Conservation (phyloP, 441 rosid species). For the Macaranga tanarius region DNA sequence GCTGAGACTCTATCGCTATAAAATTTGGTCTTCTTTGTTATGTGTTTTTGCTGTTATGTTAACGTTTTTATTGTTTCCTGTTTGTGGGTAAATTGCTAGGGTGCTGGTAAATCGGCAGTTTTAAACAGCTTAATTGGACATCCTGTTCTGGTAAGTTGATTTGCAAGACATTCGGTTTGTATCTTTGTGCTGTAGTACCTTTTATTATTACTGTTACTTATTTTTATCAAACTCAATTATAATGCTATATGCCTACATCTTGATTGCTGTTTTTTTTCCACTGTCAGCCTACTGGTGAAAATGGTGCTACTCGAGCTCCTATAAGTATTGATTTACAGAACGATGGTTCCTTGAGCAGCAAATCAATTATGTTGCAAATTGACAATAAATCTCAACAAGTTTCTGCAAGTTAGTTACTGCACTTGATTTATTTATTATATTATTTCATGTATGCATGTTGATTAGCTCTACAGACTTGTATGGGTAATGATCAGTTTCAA, state of each 20-base stretch:
- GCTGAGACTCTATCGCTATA: too few relatives aligned
- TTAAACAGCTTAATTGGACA: constrained; percentile 87
- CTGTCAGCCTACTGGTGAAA: constrained; percentile 87
- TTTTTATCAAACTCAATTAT: constrained; percentile 7
- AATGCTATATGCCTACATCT: background rate
- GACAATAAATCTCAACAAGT: constrained; percentile 85
- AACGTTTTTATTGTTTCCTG: background rate
- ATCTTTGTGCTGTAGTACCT: constrained; percentile 6
- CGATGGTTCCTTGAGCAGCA: constrained; percentile 66
- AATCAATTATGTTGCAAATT: constrained; percentile 69
- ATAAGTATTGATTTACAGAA: constrained; percentile 60
- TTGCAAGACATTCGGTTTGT: background rate
- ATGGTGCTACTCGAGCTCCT: constrained; percentile 94
- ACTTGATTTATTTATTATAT: constrained; percentile 4
- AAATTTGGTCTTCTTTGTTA: too few relatives aligned
- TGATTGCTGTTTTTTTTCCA: background rate
- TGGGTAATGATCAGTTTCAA: background rate
- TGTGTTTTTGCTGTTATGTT: background rate
- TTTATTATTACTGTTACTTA: background rate
- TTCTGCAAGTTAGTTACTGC: constrained; percentile 67
- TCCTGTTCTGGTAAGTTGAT: constrained; percentile 74
- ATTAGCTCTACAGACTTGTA: background rate
- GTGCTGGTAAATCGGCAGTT: constrained; percentile 92
- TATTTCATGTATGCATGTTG: background rate
- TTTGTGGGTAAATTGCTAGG: constrained; percentile 34